Evolutionary conservation across 257 asterid species (phyloP), one percentile per base, ranked within the genome.

Genomic region (Eustoma russellianum): DNA sequence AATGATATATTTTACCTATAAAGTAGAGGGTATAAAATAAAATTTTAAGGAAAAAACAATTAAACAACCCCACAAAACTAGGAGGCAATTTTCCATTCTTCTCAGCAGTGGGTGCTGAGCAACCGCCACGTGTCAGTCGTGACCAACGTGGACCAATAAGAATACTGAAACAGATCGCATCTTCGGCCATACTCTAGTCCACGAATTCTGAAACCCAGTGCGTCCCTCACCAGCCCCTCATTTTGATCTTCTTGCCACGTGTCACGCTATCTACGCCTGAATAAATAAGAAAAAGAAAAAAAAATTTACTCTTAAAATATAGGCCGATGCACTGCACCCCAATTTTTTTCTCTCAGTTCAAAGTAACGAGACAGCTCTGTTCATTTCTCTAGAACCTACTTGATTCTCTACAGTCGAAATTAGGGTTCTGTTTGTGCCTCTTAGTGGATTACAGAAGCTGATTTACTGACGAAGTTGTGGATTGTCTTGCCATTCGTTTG

Each of bases 161-260:
- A 53, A 0, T 16, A 12, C 50, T 61, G 83, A 74, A 85, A 85
- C 74, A 73, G 94, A 89, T 89, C 83, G 84, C 76, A 79, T 77
- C 75, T 28, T 74, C 66, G 68, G 73, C 73, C 68, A 18, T 17
- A 6, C 61, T 83, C 88, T 85, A 89, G 59, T 67, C 97, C 97
- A 88, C 95, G 63, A 88, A 70, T 85, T 82, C 61, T 61, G 84
- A 82, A 72, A 70, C 92, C 72, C 78, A 72, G 77, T 50, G 62
- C 63, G 52, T 55, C 48, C 70, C 24, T 44, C 54, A 68, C 84
- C n/a, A n/a, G 64, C 78, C 81, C 81, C 61, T 46, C 34, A 57
- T 59, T 66, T 70, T 73, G 74, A 76, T 74, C 60, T 69, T 43
- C 41, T 3, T 6, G 75, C 78, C 95, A 85, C 95, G 94, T 83